phyloP scores from a whole-genome alignment of 441 rosid genomes.

The Codiaeum variegatum region DNA sequence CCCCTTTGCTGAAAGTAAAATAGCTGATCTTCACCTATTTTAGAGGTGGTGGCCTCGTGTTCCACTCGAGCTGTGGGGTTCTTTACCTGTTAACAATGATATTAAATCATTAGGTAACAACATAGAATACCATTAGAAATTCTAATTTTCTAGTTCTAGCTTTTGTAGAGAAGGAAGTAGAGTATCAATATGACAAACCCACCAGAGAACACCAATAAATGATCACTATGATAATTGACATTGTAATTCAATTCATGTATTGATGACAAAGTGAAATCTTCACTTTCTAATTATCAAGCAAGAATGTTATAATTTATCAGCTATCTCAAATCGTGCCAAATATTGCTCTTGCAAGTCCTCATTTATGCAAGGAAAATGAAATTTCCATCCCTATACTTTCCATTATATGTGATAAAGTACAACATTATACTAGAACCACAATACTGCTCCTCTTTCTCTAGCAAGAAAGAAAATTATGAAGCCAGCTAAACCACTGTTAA shows the following conservation, averaged over 20 bases:
- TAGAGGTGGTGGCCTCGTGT: slow-evolving; percentile 96
- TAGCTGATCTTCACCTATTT: slow-evolving; percentile 92
- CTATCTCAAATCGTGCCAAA: not conserved
- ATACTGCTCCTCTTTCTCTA: not conserved
- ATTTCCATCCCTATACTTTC: not conserved
- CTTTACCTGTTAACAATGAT: slow-evolving; percentile 58
- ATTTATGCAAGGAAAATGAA: not conserved
- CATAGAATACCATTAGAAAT: not conserved
- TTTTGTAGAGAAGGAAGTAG: not conserved
- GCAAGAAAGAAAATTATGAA: not conserved
- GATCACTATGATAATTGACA: not conserved
- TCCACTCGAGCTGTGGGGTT: slow-evolving; percentile 78
- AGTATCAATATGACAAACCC: not conserved
- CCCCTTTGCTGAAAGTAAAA: slow-evolving; percentile 98
- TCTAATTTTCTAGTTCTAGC: slow-evolving; percentile 1
- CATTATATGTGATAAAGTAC: not conserved
- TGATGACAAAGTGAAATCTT: not conserved
- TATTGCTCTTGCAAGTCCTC: not conserved
- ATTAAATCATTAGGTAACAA: slow-evolving; percentile 9
- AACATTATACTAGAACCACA: not conserved
- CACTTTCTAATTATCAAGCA: too few species aligned
- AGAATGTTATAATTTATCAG: too few species aligned
- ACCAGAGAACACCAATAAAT: not conserved
- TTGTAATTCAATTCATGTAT: not conserved
- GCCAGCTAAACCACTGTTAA: not conserved